These are phyloP conservation scores for Solanum tacnaense DNA, from an alignment of 257 asterid species.

Conservation along the genomic window DNA sequence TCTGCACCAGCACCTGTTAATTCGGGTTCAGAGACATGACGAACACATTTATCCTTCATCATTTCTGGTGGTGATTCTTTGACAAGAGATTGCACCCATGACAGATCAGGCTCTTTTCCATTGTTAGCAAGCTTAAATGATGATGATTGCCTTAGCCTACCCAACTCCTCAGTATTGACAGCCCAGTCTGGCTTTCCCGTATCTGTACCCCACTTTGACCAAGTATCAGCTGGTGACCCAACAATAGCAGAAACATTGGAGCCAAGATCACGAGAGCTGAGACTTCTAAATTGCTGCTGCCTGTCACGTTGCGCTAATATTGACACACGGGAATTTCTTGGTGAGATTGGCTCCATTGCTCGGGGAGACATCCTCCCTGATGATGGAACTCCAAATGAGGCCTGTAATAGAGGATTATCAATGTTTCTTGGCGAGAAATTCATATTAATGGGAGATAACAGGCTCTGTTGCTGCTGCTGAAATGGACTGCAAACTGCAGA, in stretches of 20 bases:
- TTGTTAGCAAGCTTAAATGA: slow-evolving; percentile 48
- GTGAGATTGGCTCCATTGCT: slow-evolving; percentile 58
- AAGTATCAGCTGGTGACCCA: slow-evolving; percentile 34
- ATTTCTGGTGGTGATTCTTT: slow-evolving; percentile 59
- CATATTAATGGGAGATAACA: slow-evolving; percentile 53
- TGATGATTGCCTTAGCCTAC: slow-evolving; percentile 42
- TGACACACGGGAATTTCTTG: slow-evolving; percentile 57
- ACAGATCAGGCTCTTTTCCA: slow-evolving; percentile 59
- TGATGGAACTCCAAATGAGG: slow-evolving; percentile 39
- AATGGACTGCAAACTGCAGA: slow-evolving; percentile 48
- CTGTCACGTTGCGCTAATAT: slow-evolving; percentile 50
- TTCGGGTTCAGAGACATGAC: slow-evolving; percentile 12
- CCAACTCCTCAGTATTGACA: slow-evolving; percentile 20
- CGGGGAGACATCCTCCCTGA: slow-evolving; percentile 73
- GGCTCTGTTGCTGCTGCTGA: slow-evolving; percentile 67
- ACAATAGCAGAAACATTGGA: slow-evolving; percentile 33
- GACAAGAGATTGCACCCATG: slow-evolving; percentile 71
- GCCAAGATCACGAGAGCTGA: slow-evolving; percentile 67
- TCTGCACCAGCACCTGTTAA: slow-evolving; percentile 17
- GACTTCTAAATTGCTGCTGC: slow-evolving; percentile 54
- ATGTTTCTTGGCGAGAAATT: slow-evolving; percentile 42
- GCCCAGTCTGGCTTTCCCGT: slow-evolving; percentile 57
- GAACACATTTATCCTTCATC: slow-evolving; percentile 39
- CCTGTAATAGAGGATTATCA: slow-evolving; percentile 51
- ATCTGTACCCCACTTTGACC: slow-evolving; percentile 63